Evolutionary conservation across 2,329 filamentous ascomycete species (phyloP).

Genomic region (Fusarium sp.): DNA sequence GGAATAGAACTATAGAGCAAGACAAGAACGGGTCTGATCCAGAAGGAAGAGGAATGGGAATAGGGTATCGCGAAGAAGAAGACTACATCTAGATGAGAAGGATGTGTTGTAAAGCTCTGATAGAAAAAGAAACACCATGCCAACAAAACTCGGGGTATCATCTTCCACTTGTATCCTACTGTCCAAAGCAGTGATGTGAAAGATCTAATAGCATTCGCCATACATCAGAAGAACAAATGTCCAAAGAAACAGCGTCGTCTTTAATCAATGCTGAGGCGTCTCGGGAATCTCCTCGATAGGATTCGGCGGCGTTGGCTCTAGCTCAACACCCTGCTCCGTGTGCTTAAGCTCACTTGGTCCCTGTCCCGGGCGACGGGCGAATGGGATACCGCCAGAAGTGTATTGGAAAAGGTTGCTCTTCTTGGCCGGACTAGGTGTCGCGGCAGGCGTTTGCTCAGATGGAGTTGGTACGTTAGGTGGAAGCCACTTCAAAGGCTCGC

Average conservation of each 20-base stretch:
- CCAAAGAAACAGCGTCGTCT: not conserved
- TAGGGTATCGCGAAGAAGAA: constrained; percentile 39
- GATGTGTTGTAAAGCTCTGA: not conserved
- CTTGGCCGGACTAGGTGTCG: constrained; percentile 50
- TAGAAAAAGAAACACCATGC: constrained; percentile 12
- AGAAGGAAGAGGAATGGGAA: constrained; percentile 18
- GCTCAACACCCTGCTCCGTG: not conserved
- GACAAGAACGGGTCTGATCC: not conserved
- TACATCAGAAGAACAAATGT: not conserved
- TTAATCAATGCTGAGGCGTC: constrained; percentile 3
- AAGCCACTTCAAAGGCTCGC: constrained; percentile 60
- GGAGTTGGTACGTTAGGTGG: constrained; percentile 57
- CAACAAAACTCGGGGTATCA: constrained; percentile 21
- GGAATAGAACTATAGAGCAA: constrained; percentile 28
- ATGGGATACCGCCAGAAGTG: constrained; percentile 58
- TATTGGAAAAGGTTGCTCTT: constrained; percentile 49
- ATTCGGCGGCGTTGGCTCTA: not conserved
- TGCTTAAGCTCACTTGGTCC: not conserved
- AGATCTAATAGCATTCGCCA: constrained; percentile 15
- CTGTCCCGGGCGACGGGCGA: constrained; percentile 49
- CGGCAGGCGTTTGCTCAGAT: constrained; percentile 45
- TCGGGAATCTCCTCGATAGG: constrained; percentile 6
- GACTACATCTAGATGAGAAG: constrained; percentile 21
- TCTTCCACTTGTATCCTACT: not conserved
- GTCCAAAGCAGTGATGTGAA: constrained; percentile 1